Evolutionary conservation across 108 stramenopile species (phyloP).

Genomic region (Aureococcus anophagefferens): DNA sequence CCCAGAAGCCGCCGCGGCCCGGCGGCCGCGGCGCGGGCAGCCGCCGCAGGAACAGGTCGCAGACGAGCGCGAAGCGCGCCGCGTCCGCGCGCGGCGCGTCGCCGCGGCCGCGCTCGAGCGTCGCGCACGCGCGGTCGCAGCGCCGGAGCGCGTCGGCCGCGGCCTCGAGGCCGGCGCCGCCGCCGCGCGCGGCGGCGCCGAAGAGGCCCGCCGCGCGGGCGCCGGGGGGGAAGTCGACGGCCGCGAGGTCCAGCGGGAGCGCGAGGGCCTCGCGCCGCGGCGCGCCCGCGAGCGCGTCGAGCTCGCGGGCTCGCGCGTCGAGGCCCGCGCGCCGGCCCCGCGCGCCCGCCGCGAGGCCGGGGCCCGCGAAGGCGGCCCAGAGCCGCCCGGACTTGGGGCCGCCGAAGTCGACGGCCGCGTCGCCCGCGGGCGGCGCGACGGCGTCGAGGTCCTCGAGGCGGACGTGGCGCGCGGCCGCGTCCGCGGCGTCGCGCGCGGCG

Average conservation of each 20-base stretch:
- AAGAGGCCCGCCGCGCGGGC: no score
- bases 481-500: no score
- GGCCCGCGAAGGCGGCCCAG: background rate
- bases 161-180: no score
- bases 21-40: constrained; percentile 38
- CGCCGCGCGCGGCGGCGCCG: no score
- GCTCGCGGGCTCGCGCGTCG: background rate
- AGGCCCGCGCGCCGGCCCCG: background rate
- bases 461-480: no score
- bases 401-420: no score
- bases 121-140: constrained; percentile 33
- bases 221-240: no score
- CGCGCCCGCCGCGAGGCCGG: background rate
- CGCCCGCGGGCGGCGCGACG: no score
- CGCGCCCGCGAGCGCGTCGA: background rate
- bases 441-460: no score
- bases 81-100: constrained; percentile 42
- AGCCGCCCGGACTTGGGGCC: no score
- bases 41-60: constrained; percentile 44
- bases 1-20: constrained; percentile 42
- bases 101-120: constrained; percentile 43
- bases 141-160: constrained; percentile 26
- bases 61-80: constrained; percentile 35
- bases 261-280: background rate
- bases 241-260: background rate